Conservation (phyloP, 192 early-diverging fungal species). For the Podila verticillata region DNA sequence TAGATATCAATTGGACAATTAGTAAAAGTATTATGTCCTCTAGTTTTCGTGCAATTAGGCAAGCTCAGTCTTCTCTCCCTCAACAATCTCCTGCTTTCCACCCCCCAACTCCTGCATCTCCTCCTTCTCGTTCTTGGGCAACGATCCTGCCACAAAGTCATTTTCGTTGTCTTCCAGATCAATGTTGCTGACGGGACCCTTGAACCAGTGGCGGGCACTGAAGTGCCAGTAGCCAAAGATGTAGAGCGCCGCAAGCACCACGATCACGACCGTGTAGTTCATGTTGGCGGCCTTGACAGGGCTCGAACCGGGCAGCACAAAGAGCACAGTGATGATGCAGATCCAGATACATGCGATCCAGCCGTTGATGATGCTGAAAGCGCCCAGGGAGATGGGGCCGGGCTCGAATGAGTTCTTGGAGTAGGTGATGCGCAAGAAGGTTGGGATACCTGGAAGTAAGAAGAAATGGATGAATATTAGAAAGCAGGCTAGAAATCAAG, state of each 20-base stretch:
- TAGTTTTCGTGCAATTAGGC: too few species aligned
- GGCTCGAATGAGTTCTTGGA: conserved; percentile 38
- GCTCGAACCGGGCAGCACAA: conserved; percentile 39
- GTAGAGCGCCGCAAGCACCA: conserved; percentile 35
- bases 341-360: conserved; percentile 54
- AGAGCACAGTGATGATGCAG: conserved; percentile 51
- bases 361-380: conserved; percentile 42
- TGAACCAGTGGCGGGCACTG: conserved; percentile 53
- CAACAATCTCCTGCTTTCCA: too few species aligned
- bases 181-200: conserved; percentile 52
- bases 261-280: conserved; percentile 58
- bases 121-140: conserved; percentile 8
- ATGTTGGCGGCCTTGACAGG: conserved; percentile 51
- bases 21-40: too few species aligned
- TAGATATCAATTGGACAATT: too few species aligned
- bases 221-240: conserved; percentile 55
- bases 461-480: not conserved
- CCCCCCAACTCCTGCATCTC: not conserved
- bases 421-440: conserved; percentile 54
- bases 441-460: conserved; percentile 28
- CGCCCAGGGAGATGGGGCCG: conserved; percentile 53
- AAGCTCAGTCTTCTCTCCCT: too few species aligned
- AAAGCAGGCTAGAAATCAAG: too few species aligned
- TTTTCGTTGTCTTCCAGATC: conserved; percentile 34
- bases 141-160: conserved; percentile 18